phyloP scores from a whole-genome alignment of 2,329 filamentous ascomycete species.

The Fusarium buharicum region DNA sequence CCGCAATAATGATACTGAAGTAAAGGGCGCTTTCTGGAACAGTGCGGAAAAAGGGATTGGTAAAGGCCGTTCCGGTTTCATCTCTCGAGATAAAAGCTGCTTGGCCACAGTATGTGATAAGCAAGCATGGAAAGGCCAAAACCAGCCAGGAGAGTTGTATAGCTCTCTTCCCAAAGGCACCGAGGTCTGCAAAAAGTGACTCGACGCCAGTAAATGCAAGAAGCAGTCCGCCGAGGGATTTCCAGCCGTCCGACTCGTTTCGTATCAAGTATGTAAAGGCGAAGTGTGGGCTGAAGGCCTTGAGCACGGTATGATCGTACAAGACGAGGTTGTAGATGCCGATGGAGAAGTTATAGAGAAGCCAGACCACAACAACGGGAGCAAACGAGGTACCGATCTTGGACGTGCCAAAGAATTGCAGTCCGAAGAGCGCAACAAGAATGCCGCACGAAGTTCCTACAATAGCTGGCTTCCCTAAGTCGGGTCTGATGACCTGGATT shows the following conservation, averaged over 20 bases:
- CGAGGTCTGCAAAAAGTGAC: conserved; percentile 80
- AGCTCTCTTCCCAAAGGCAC: conserved; percentile 75
- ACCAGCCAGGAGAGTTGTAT: conserved; percentile 79
- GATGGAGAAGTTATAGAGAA: conserved; percentile 69
- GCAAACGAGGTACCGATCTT: conserved; percentile 71
- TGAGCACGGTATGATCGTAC: conserved; percentile 64
- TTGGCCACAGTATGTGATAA: conserved; percentile 76
- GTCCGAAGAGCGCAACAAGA: conserved; percentile 68
- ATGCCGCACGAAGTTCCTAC: conserved; percentile 73
- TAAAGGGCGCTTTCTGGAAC: conserved; percentile 75
- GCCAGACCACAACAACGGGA: conserved; percentile 74
- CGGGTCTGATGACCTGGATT: conserved; percentile 65
- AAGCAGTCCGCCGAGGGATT: conserved; percentile 74
- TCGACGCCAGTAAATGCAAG: conserved; percentile 83
- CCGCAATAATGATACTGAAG: conserved; percentile 73
- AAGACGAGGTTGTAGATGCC: conserved; percentile 71
- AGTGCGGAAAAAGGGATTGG: conserved; percentile 79
- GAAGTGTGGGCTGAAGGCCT: conserved; percentile 68
- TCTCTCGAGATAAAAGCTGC: conserved; percentile 74
- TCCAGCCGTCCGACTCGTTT: conserved; percentile 70
- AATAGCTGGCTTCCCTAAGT: conserved; percentile 66
- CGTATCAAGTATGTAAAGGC: conserved; percentile 69
- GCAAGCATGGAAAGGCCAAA: conserved; percentile 73
- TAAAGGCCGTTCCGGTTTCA: conserved; percentile 55
- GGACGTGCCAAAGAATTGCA: conserved; percentile 73